Percentiles rank a stretch among this genome's conserved stretches.
These are phyloP conservation scores for Phtheirospermum japonicum DNA, from an alignment of 257 asterid species.

Conservation along the genomic window DNA sequence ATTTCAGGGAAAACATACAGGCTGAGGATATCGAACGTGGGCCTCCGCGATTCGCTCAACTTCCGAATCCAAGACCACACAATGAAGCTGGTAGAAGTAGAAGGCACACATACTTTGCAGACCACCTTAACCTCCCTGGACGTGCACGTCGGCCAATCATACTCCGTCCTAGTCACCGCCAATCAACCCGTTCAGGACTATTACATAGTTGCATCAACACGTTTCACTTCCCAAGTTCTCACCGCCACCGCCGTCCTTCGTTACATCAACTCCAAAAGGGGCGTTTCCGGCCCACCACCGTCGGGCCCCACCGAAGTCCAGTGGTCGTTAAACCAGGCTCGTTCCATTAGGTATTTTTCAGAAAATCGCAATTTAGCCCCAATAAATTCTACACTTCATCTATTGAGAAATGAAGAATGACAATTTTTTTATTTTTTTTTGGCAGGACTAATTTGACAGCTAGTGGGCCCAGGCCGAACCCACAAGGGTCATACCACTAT, in stretches of 20 bases:
- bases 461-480: slow-evolving; percentile 81
- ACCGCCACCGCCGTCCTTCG: slow-evolving; percentile 55
- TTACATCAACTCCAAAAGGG: slow-evolving; percentile 37
- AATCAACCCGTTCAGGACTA: slow-evolving; percentile 51
- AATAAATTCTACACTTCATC: too few relatives aligned
- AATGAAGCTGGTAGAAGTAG: slow-evolving; percentile 70
- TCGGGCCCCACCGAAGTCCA: slow-evolving; percentile 31
- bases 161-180: slow-evolving; percentile 62
- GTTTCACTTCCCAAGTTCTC: slow-evolving; percentile 40
- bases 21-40: slow-evolving; percentile 69
- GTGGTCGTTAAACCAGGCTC: slow-evolving; percentile 67
- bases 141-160: slow-evolving; percentile 72
- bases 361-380: neutral
- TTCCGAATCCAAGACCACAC: slow-evolving; percentile 60
- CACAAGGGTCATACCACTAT: slow-evolving; percentile 85
- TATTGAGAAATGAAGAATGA: neutral
- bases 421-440: neutral
- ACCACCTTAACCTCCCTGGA: slow-evolving; percentile 48
- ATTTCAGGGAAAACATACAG: slow-evolving; percentile 65
- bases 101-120: slow-evolving; percentile 70
- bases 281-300: slow-evolving; percentile 45
- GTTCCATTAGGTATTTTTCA: slow-evolving; percentile 60
- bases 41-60: slow-evolving; percentile 46
- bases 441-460: slow-evolving; percentile 69
- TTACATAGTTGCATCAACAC: slow-evolving; percentile 52